These are phyloP conservation scores for Urostyla sp. DNA, from an alignment of 73 alveolate species.

Conservation along the genomic window DNA sequence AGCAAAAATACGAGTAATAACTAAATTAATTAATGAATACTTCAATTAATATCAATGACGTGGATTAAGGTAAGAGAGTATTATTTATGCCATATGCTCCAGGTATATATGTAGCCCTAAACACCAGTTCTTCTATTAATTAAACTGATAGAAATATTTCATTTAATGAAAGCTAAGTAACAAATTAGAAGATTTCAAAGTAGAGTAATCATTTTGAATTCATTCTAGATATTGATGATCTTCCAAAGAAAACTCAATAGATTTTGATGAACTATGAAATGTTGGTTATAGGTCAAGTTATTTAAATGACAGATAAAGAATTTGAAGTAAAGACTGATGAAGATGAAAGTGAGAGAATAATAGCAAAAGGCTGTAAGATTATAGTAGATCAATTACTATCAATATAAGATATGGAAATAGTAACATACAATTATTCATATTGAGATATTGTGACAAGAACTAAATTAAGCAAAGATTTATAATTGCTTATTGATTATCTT, in stretches of 20 bases:
- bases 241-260: background rate
- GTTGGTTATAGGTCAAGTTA: conserved; percentile 26
- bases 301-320: background rate
- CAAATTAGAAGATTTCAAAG: background rate
- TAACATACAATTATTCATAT: background rate
- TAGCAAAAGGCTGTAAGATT: conserved; percentile 1
- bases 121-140: background rate
- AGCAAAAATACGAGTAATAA: background rate
- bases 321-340: background rate
- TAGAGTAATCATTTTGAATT: background rate
- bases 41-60: background rate
- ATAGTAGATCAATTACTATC: background rate
- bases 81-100: conserved; percentile 31
- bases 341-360: background rate
- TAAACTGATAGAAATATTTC: background rate
- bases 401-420: background rate
- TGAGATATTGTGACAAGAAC: background rate
- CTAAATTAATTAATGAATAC: background rate
- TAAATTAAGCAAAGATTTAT: no score
- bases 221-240: conserved; percentile 19
- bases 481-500: no score
- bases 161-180: background rate
- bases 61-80: background rate
- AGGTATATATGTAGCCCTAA: conserved; percentile 22
- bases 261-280: conserved; percentile 30